phyloP scores from a whole-genome alignment of 208 protist genomes.

The Willaertia magna region DNA sequence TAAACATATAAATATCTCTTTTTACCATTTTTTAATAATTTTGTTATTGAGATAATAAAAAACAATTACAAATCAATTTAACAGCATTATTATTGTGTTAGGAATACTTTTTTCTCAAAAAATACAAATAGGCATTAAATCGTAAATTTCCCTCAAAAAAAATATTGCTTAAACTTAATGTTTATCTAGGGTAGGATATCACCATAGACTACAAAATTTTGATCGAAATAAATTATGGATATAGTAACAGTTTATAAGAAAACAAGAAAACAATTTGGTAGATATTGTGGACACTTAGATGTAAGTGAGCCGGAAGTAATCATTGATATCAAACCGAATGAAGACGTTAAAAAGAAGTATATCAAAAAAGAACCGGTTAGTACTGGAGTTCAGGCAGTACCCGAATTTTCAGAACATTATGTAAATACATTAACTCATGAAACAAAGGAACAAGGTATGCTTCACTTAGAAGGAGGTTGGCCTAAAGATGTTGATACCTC shows the following conservation, averaged over 20 bases:
- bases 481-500: conserved; percentile 84
- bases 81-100: too few relatives aligned
- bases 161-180: too few relatives aligned
- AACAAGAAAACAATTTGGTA: conserved; percentile 68
- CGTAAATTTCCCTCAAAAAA: too few relatives aligned
- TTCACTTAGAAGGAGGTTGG: conserved; percentile 87
- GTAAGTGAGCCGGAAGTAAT: conserved; percentile 73
- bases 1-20: too few relatives aligned
- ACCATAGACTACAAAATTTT: background rate
- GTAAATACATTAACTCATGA: conserved; percentile 83
- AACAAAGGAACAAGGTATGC: conserved; percentile 68
- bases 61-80: too few relatives aligned
- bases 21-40: too few relatives aligned
- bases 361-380: conserved; percentile 60
- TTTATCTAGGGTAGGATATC: too few relatives aligned
- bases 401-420: conserved; percentile 68
- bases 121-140: too few relatives aligned
- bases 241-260: conserved; percentile 78
- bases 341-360: conserved; percentile 52
- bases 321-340: conserved; percentile 62
- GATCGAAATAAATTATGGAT: conserved; percentile 25
- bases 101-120: too few relatives aligned
- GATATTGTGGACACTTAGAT: conserved; percentile 69
- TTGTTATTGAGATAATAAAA: too few relatives aligned
- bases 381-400: conserved; percentile 72